Evolutionary conservation across 2,329 filamentous ascomycete genomes (phyloP), one percentile per base, ranked within the genome.

Genomic region (Botrytis deweyae): DNA sequence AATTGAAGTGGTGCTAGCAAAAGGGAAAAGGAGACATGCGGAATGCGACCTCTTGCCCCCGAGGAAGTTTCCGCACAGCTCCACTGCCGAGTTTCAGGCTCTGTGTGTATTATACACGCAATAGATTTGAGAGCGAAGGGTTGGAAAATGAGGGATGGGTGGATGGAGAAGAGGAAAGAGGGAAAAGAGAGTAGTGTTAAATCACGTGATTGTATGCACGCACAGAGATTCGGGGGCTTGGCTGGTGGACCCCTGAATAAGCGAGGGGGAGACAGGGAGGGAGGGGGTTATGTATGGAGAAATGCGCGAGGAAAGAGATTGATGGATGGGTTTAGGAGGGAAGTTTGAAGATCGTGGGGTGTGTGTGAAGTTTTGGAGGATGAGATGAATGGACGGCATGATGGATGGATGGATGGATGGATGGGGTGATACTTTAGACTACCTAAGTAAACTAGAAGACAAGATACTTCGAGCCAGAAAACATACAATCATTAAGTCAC

Each of bases 251-350:
- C 52, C 52, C 52, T 55, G n/a, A 29, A 55, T 55, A 55, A 55
- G 52, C 52, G 52, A 55, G 52, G 52, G 4, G 52, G n/a, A 9
- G n/a, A n/a, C 1, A 14, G 10, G 49, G 49, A 52, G 1, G 3
- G 2, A 0, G 3, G 2, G 4, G 2, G 6, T 29, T 29, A 29
- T 29, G 25, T n/a, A 0, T 25, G 3, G 49, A n/a, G 49, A n/a
- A 52, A 52, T 52, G 49, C 10, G 10, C 2, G 10, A 52, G 22
- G 12, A 12, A 0, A n/a, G 3, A n/a, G 25, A 52, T 14, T 1
- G 25, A 52, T 14, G 4, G 49, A n/a, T 52, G 49, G 10, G 5
- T 1, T 6, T 7, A 12, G 2, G 8, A 10, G 46, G 2, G 9
- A 25, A n/a, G 25, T 5, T 52, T 52, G 4, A 52, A n/a, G 12